Conservation (phyloP, 176 grass and related monocot species). For the Alopecurus myosuroides region DNA sequence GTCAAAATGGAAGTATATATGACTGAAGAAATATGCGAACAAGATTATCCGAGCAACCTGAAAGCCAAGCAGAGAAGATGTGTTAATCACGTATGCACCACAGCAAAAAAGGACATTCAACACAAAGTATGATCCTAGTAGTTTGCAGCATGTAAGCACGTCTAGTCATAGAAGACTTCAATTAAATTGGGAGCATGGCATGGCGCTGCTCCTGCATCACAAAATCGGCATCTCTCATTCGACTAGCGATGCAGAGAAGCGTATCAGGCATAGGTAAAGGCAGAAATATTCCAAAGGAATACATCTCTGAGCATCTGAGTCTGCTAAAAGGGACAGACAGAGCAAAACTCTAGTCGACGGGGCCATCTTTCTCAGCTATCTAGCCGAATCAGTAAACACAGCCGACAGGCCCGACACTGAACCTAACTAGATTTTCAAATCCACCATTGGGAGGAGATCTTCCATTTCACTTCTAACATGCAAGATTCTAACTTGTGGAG, state of each 20-base stretch:
- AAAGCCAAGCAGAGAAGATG: conserved; percentile 2
- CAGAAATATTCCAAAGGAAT: neutral
- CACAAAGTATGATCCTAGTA: neutral
- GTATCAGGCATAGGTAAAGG: neutral
- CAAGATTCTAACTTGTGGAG: conserved; percentile 1
- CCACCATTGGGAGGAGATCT: neutral
- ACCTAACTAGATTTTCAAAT: neutral
- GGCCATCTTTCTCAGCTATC: neutral
- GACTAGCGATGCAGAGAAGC: neutral
- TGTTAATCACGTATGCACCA: conserved; percentile 7
- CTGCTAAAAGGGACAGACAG: neutral
- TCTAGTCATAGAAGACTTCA: neutral
- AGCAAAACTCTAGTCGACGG: neutral
- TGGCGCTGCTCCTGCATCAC: neutral
- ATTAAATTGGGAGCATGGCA: neutral
- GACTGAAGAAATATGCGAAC: conserved; percentile 70
- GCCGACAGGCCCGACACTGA: neutral
- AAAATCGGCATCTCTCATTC: conserved; percentile 10
- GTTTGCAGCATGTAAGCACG: neutral
- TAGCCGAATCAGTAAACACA: neutral
- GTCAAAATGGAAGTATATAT: conserved; percentile 71
- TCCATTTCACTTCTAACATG: neutral
- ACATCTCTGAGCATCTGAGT: neutral
- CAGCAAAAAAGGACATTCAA: neutral
- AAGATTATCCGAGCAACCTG: conserved; percentile 74